phyloP scores from a whole-genome alignment of 2,329 filamentous ascomycete species.

The Talaromyces sp. region DNA sequence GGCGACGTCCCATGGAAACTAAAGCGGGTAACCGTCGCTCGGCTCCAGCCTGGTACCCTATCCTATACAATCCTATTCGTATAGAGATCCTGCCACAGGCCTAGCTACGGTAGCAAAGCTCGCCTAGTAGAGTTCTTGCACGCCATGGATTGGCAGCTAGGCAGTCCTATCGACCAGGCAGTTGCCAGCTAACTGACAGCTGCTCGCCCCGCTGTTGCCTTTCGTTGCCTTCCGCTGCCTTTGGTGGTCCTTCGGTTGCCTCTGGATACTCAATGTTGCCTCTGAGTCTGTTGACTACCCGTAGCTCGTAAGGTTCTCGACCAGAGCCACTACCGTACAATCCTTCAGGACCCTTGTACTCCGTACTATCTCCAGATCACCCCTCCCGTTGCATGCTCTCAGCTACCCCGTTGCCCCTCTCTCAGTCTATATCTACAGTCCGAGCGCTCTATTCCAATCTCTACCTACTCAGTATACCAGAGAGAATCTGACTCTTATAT shows the following conservation, averaged over 20 bases:
- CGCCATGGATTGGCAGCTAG: constrained; percentile 9
- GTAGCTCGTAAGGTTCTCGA: constrained; percentile 11
- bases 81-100: background rate
- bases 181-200: constrained; percentile 15
- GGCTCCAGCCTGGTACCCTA: background rate
- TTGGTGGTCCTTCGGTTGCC: background rate
- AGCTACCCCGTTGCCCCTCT: constrained; percentile 10
- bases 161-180: constrained; percentile 6
- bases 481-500: background rate
- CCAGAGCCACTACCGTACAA: background rate
- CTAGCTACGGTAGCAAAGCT: background rate
- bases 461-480: background rate
- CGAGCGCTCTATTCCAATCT: background rate
- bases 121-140: background rate
- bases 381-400: background rate
- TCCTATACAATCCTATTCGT: background rate
- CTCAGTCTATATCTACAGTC: constrained; percentile 15
- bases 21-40: constrained; percentile 1
- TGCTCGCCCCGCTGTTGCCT: constrained; percentile 13
- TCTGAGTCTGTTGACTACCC: background rate
- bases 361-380: constrained; percentile 8
- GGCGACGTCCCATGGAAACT: background rate
- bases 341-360: background rate
- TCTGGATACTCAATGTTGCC: background rate
- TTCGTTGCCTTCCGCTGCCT: background rate